Evolutionary conservation across 2,329 filamentous ascomycete species (phyloP).

Genomic region (Aspergillus versicolor): DNA sequence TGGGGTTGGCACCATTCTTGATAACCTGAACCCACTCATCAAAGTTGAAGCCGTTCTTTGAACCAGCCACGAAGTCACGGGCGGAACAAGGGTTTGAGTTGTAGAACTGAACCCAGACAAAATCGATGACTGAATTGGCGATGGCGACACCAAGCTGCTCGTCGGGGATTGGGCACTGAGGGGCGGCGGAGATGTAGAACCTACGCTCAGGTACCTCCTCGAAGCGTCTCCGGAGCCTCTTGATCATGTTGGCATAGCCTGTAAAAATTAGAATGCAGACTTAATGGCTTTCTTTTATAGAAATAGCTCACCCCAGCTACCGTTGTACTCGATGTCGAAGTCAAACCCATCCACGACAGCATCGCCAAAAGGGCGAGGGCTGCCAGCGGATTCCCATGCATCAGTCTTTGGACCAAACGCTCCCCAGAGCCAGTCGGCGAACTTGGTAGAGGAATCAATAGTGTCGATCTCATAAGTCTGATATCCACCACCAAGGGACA

Average conservation of each 20-base stretch:
- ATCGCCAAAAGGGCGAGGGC: constrained; percentile 50
- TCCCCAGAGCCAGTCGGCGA: constrained; percentile 52
- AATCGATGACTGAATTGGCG: constrained; percentile 48
- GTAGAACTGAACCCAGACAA: constrained; percentile 58
- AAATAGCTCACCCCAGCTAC: constrained; percentile 27
- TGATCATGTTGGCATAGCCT: constrained; percentile 51
- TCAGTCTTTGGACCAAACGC: constrained; percentile 48
- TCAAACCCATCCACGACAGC: constrained; percentile 54
- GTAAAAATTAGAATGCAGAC: constrained; percentile 6
- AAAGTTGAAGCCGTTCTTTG: constrained; percentile 44
- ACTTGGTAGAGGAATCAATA: constrained; percentile 41
- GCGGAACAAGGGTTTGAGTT: constrained; percentile 55
- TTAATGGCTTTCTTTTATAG: not conserved
- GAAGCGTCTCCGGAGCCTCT: constrained; percentile 46
- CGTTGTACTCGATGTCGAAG: constrained; percentile 46
- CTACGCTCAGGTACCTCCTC: constrained; percentile 28
- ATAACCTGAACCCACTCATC: constrained; percentile 47
- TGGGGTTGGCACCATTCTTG: constrained; percentile 36
- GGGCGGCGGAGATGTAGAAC: constrained; percentile 55
- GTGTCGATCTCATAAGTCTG: constrained; percentile 45
- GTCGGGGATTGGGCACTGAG: constrained; percentile 54
- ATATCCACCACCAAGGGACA: constrained; percentile 50
- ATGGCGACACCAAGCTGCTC: constrained; percentile 48
- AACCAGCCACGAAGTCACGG: constrained; percentile 38
- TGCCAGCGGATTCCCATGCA: constrained; percentile 28